Conservation (phyloP, 345 rosid genomes). For the Crucihimalaya himalaica region DNA sequence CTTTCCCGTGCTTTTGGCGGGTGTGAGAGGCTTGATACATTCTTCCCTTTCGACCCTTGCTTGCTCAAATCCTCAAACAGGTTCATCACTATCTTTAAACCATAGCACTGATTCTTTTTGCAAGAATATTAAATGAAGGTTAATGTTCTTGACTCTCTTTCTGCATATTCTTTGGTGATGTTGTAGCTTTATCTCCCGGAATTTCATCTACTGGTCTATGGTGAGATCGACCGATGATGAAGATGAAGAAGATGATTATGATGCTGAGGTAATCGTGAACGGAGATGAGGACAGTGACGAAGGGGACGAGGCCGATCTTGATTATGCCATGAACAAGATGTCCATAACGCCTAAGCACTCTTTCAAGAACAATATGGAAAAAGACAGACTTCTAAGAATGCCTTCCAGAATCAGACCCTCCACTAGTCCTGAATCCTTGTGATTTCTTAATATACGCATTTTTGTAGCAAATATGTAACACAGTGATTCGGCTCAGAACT, state of each 20-base stretch:
- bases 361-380: slow-evolving; percentile 40
- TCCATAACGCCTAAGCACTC: slow-evolving; percentile 71
- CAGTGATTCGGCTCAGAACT: neutral
- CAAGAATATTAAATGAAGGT: neutral
- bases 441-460: slow-evolving; percentile 12
- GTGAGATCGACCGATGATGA: slow-evolving; percentile 52
- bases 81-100: slow-evolving; percentile 34
- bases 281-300: slow-evolving; percentile 50
- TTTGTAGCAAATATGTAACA: slow-evolving; percentile 12
- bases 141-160: neutral
- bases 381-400: slow-evolving; percentile 53
- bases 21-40: slow-evolving; percentile 78
- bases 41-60: slow-evolving; percentile 95
- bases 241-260: slow-evolving; percentile 51
- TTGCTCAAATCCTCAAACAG: slow-evolving; percentile 71
- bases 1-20: slow-evolving; percentile 80
- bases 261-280: slow-evolving; percentile 40
- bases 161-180: neutral
- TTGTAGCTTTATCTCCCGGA: slow-evolving; percentile 57
- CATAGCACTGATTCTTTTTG: neutral
- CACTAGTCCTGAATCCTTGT: slow-evolving; percentile 52
- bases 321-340: slow-evolving; percentile 66
- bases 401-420: slow-evolving; percentile 79
- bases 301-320: slow-evolving; percentile 45
- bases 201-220: slow-evolving; percentile 71